Percentiles rank a stretch among this genome's conserved stretches.
Conservation (phyloP, 768 basidiomycete genomes). For the Xerocomus potaroensis region DNA sequence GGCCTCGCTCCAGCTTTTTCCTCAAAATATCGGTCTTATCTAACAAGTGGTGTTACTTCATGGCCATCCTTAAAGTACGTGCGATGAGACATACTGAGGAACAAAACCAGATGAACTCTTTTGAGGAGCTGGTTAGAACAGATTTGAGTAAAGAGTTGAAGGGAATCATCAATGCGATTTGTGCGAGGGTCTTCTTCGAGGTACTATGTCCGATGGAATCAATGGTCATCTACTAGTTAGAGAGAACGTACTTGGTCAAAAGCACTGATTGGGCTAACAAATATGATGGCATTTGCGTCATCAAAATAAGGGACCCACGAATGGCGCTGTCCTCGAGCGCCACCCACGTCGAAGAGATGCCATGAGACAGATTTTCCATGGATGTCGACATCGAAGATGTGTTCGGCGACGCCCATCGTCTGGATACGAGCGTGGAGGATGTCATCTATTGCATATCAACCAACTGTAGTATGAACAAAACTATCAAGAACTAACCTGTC, state of each 20-base stretch:
- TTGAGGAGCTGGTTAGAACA: conserved; percentile 79
- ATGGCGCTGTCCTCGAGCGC: conserved; percentile 68
- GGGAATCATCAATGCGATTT: conserved; percentile 82
- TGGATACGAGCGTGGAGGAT: conserved; percentile 88
- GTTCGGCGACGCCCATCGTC: conserved; percentile 85
- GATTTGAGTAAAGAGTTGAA: conserved; percentile 85
- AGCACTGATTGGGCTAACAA: conserved; percentile 74
- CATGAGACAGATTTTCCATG: conserved; percentile 74
- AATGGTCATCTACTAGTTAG: not conserved
- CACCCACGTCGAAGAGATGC: conserved; percentile 72
- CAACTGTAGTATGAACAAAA: conserved; percentile 28
- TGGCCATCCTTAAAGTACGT: not conserved
- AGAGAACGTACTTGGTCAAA: conserved; percentile 59
- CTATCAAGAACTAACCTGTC: conserved; percentile 46
- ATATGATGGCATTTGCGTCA: conserved; percentile 77
- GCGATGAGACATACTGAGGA: conserved; percentile 44
- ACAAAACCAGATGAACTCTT: conserved; percentile 57
- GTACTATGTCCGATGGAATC: conserved; percentile 44
- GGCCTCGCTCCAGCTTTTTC: conserved; percentile 64
- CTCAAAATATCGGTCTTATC: conserved; percentile 78
- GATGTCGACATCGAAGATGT: conserved; percentile 76
- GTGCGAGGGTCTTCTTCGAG: conserved; percentile 83
- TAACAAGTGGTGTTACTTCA: conserved; percentile 21
- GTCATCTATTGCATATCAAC: conserved; percentile 51
- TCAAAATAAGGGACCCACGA: conserved; percentile 68